A percentile compares a stretch with the other conserved stretches of the same genome.
phyloP scores from a whole-genome alignment of 371 early-diverging fungal species.

The Lichtheimia ramosa region DNA sequence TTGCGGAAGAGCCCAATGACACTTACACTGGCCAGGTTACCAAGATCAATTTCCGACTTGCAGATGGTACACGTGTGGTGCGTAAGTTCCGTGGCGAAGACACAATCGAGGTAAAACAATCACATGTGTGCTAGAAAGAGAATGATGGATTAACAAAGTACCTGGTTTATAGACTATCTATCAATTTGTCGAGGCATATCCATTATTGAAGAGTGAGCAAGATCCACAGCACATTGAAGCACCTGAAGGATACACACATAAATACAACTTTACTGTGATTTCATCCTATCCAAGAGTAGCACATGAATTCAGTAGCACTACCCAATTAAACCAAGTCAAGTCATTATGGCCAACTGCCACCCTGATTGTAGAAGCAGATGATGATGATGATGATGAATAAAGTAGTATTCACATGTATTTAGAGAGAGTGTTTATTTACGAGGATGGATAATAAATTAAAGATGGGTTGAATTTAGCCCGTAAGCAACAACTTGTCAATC shows the following conservation, averaged over 20 bases:
- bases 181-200: constrained; percentile 75
- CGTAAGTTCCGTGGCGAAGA: constrained; percentile 73
- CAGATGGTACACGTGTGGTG: constrained; percentile 71
- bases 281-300: constrained; percentile 74
- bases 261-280: constrained; percentile 66
- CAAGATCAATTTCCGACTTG: constrained; percentile 71
- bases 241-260: constrained; percentile 63
- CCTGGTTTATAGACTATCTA: constrained; percentile 43
- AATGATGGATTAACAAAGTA: background rate
- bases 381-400: constrained; percentile 27
- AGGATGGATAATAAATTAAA: background rate
- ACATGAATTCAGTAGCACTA: constrained; percentile 35
- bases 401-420: background rate
- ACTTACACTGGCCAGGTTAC: constrained; percentile 35
- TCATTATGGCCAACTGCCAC: constrained; percentile 78
- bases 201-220: constrained; percentile 62
- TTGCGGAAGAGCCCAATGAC: constrained; percentile 63
- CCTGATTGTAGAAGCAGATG: constrained; percentile 65
- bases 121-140: background rate
- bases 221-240: constrained; percentile 28
- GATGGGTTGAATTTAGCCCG: too few relatives aligned
- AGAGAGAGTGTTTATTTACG: background rate
- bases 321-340: constrained; percentile 44
- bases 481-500: too few relatives aligned
- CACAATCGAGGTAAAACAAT: constrained; percentile 54